These are phyloP conservation scores for Fraxinus americana DNA, from an alignment of 257 asterid species.

Conservation along the genomic window DNA sequence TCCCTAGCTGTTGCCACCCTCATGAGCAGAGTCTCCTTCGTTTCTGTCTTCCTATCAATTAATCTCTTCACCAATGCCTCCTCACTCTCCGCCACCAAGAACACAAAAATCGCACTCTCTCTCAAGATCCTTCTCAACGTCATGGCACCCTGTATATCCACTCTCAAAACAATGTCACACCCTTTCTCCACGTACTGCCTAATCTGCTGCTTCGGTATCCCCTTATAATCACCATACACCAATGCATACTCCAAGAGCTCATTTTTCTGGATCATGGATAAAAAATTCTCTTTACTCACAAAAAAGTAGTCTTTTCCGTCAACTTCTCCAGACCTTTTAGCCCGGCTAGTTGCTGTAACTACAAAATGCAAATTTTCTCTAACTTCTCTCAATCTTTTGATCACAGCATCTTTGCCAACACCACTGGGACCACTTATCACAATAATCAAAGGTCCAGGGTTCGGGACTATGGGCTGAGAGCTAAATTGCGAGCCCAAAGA, in stretches of 20 bases:
- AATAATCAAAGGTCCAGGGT: conserved; percentile 67
- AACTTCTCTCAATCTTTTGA: conserved; percentile 68
- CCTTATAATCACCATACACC: conserved; percentile 91
- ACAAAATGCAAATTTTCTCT: conserved; percentile 78
- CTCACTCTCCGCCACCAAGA: conserved; percentile 89
- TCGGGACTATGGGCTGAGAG: conserved; percentile 63
- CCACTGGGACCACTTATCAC: conserved; percentile 96
- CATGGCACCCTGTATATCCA: conserved; percentile 87
- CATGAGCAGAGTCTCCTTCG: conserved; percentile 64
- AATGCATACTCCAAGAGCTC: conserved; percentile 91
- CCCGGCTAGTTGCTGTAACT: conserved; percentile 83
- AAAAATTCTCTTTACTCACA: conserved; percentile 68
- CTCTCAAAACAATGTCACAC: conserved; percentile 84
- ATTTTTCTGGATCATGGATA: conserved; percentile 65
- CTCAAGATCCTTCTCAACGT: conserved; percentile 65
- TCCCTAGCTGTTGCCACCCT: conserved; percentile 84
- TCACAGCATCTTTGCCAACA: conserved; percentile 90
- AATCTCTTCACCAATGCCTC: conserved; percentile 86
- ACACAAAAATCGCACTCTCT: conserved; percentile 69
- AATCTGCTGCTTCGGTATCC: conserved; percentile 81
- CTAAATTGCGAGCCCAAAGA: conserved; percentile 76
- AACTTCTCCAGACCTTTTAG: conserved; percentile 65
- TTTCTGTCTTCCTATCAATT: conserved; percentile 83
- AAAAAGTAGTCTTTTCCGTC: conserved; percentile 85
- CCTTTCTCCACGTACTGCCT: conserved; percentile 80